Conservation (phyloP, 148 eudicot genomes). For the Nepenthes mirabilis region DNA sequence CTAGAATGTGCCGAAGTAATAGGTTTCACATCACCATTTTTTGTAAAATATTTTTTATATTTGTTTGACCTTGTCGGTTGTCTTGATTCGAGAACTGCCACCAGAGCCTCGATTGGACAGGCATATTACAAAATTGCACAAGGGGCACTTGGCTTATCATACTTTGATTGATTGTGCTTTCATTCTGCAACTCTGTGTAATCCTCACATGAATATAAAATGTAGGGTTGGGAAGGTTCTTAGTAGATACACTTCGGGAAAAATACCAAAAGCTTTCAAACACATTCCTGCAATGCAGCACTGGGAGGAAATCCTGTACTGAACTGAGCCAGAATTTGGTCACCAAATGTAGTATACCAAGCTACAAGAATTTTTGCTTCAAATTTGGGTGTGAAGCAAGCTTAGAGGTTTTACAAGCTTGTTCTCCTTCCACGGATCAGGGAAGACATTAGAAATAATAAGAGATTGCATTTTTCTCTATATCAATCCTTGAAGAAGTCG, state of each 20-base stretch:
- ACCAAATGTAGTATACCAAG: constrained; percentile 70
- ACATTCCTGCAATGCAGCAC: constrained; percentile 43
- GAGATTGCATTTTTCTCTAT: constrained; percentile 68
- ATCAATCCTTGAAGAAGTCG: constrained; percentile 65
- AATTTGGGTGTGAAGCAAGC: constrained; percentile 73
- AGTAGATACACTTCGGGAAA: constrained; percentile 65
- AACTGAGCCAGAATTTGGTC: constrained; percentile 98
- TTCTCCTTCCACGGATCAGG: constrained; percentile 78
- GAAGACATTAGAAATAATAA: constrained; percentile 73
- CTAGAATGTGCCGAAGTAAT: too few species aligned
- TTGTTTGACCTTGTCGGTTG: neutral
- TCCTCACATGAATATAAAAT: neutral
- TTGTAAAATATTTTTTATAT: neutral
- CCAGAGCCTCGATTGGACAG: constrained; percentile 50
- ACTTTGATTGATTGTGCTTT: neutral
- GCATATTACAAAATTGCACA: constrained; percentile 55
- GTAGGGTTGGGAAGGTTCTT: constrained; percentile 74
- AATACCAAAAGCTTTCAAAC: constrained; percentile 74
- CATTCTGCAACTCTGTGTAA: neutral
- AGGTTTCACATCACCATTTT: neutral
- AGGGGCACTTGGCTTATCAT: constrained; percentile 33
- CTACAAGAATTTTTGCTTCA: constrained; percentile 89
- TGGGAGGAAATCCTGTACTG: constrained; percentile 78
- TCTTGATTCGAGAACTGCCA: constrained; percentile 24
- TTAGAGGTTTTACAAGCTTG: constrained; percentile 69